Conservation (phyloP, 129 eudicot species). For the Flaveria ramosissima region DNA sequence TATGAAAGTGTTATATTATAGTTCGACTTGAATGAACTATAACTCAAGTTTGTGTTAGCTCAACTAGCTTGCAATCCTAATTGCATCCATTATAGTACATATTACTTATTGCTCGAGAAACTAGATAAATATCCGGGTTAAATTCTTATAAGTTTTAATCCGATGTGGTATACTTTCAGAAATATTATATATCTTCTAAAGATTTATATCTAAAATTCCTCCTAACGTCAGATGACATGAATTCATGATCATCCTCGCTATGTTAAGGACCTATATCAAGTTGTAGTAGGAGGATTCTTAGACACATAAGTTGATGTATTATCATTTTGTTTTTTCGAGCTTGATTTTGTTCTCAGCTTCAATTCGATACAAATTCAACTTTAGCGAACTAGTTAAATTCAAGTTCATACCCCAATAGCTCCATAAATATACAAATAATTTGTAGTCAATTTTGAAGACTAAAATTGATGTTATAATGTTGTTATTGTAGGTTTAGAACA, state of each 20-base stretch:
- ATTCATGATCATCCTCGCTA: not conserved
- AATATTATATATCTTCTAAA: too few relatives aligned
- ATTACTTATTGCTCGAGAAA: not conserved
- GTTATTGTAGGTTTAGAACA: slow-evolving; percentile 16
- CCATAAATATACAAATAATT: not conserved
- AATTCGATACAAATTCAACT: not conserved
- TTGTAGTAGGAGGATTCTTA: not conserved
- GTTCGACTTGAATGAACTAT: not conserved
- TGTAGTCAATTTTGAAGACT: not conserved
- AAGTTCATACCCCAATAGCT: not conserved
- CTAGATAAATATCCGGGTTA: not conserved
- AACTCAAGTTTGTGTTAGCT: not conserved
- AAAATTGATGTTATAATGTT: not conserved
- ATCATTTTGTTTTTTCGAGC: not conserved
- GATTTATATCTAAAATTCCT: too few relatives aligned
- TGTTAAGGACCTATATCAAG: not conserved
- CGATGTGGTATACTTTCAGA: too few relatives aligned
- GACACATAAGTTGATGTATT: not conserved
- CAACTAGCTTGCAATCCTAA: not conserved
- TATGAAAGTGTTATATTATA: not conserved
- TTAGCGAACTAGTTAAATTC: not conserved
- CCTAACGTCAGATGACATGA: too few relatives aligned
- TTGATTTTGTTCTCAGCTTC: not conserved
- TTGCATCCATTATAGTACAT: too few relatives aligned
- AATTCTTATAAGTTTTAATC: too few relatives aligned